phyloP scores from a whole-genome alignment of 2,329 filamentous ascomycete genomes.

The Fusarium coffeatum region DNA sequence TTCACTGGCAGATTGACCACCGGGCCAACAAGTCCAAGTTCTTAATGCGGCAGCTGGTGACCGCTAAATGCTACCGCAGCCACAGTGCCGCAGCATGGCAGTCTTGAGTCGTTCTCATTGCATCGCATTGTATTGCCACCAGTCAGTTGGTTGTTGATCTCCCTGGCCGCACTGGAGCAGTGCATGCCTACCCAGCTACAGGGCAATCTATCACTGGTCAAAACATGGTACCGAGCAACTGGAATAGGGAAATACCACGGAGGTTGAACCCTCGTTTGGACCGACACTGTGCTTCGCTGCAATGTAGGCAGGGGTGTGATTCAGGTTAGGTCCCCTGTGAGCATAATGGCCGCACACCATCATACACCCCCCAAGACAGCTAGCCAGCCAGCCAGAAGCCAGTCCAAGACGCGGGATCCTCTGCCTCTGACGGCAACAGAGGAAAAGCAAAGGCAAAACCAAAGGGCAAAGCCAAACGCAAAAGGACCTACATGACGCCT shows the following conservation, averaged over 20 bases:
- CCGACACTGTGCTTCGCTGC: slow-evolving; percentile 29
- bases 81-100: slow-evolving; percentile 23
- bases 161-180: slow-evolving; percentile 14
- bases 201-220: slow-evolving; percentile 1
- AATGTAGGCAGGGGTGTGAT: slow-evolving; percentile 27
- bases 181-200: not conserved
- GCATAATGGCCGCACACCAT: slow-evolving; percentile 23
- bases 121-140: slow-evolving; percentile 23
- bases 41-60: slow-evolving; percentile 29
- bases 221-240: slow-evolving; percentile 31
- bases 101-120: slow-evolving; percentile 3
- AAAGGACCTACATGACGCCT: slow-evolving; percentile 38
- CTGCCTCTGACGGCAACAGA: slow-evolving; percentile 18
- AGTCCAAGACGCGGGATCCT: slow-evolving; percentile 1
- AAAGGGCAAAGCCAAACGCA: slow-evolving; percentile 8
- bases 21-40: slow-evolving; percentile 13
- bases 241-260: slow-evolving; percentile 42
- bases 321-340: slow-evolving; percentile 39
- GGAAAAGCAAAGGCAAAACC: not conserved
- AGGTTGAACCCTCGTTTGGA: slow-evolving; percentile 30
- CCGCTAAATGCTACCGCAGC: slow-evolving; percentile 13
- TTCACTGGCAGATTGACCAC: slow-evolving; percentile 9
- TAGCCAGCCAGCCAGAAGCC: not conserved
- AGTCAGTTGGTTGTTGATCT: slow-evolving; percentile 5
- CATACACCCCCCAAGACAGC: slow-evolving; percentile 12